Evolutionary conservation across 345 rosid species (phyloP), one percentile per base, ranked within the genome.

Genomic region (Dipteronia dyeriana): DNA sequence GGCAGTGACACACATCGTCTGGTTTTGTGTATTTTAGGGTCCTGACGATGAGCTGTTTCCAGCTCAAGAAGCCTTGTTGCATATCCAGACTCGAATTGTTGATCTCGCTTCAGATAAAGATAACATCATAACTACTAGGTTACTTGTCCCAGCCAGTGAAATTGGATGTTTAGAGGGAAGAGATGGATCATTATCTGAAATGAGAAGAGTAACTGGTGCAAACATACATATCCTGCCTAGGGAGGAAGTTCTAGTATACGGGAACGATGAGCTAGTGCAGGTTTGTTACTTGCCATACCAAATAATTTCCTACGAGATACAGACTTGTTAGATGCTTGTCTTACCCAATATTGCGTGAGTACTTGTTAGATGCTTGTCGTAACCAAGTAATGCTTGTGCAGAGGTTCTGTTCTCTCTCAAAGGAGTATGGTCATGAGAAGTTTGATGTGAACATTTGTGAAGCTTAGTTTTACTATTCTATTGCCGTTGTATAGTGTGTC

Each of bases 51-150:
- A 86, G 82, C 76, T 97, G 71, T 97, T 94, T 84, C 98, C 99
- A 68, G 98, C 98, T 59, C 99, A 97, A 87, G 99, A 94, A 87
- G 99, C 99, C 68, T 82, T 97, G 78, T 86, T 97, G 84, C 99
- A 97, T 81, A 94, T 97, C 81, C 99, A 97, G 80, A 92, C 93
- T 82, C 90, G 82, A 45, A 97, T 97, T 45, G 83, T 86, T 19
- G 97, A 97, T 85, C 93, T 91, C 70, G 63, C 81, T 68, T 86
- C 92, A 9, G 97, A 92, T 82, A 87, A 89, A 83, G 99, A 91
- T 26, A 88, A 88, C 79, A 71, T 88, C 16, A 75, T 91, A 76
- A 92, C 89, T 61, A 97, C 99, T 38, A 89, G 92, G 74, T 69
- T 97, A 71, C 87, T 97, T 71, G 84, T 97, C 80, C 79, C 96